These are phyloP conservation scores for Bretschneidera sinensis DNA, from an alignment of 345 rosid genomes.

Conservation along the genomic window DNA sequence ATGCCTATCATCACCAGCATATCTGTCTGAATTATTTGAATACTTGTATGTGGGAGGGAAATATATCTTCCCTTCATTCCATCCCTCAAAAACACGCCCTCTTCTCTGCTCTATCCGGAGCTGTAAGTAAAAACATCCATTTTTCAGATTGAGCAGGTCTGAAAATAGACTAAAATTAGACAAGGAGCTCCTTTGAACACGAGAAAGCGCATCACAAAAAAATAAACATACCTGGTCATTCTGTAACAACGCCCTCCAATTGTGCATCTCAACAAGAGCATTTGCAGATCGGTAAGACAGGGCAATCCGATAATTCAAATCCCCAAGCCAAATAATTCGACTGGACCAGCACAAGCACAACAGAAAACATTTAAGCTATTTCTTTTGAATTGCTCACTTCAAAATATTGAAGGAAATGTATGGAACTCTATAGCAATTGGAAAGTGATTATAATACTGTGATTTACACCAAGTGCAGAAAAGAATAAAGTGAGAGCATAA, in stretches of 20 bases:
- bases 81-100: conserved; percentile 81
- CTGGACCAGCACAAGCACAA: conserved; percentile 30
- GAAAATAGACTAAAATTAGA: background rate
- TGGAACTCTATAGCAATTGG: too few species aligned
- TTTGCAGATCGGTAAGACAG: conserved; percentile 76
- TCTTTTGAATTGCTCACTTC: too few species aligned
- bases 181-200: background rate
- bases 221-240: conserved; percentile 78
- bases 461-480: background rate
- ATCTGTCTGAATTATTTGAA: conserved; percentile 89
- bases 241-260: conserved; percentile 86
- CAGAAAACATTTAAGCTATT: background rate
- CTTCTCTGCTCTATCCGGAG: conserved; percentile 70
- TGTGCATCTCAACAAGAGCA: conserved; percentile 96
- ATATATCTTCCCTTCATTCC: conserved; percentile 91
- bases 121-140: conserved; percentile 29
- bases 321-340: conserved; percentile 95
- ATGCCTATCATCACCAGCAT: conserved; percentile 74
- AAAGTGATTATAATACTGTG: too few species aligned
- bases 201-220: background rate
- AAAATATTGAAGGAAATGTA: too few species aligned
- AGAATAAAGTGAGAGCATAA: background rate
- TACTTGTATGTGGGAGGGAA: conserved; percentile 99
- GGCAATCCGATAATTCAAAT: conserved; percentile 92
- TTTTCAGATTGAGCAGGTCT: conserved; percentile 15